A percentile compares a stretch with the other conserved stretches of the same genome.
phyloP scores from a whole-genome alignment of 1,139 yeast species.

The Geotrichum australiense region DNA sequence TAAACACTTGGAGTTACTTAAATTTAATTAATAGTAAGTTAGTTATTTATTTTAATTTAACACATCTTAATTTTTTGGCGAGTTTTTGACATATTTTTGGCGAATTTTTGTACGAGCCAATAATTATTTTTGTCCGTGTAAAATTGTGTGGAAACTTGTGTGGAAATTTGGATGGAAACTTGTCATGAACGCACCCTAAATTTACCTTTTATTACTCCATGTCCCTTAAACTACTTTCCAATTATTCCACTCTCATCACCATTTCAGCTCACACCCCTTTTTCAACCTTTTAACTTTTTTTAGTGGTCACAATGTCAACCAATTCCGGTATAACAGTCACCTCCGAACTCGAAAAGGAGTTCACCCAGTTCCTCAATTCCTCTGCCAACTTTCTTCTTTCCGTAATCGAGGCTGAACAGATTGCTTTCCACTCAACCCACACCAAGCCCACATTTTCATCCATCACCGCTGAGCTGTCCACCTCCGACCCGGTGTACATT shows the following conservation, averaged over 20 bases:
- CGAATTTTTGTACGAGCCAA: not conserved
- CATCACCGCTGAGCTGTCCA: conserved; percentile 30
- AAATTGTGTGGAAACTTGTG: too few species aligned
- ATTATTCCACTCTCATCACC: not conserved
- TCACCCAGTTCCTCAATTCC: conserved; percentile 2
- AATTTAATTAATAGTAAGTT: too few species aligned
- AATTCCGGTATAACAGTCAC: conserved; percentile 7
- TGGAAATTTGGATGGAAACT: too few species aligned
- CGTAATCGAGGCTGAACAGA: conserved; percentile 22
- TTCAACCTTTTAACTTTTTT: not conserved
- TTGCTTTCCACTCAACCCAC: not conserved
- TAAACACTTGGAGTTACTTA: too few species aligned
- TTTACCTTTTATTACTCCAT: not conserved
- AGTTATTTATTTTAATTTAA: too few species aligned
- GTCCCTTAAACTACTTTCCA: not conserved
- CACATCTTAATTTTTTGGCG: too few species aligned
- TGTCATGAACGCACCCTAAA: not conserved
- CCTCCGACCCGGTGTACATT: conserved; percentile 55
- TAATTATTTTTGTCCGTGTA: too few species aligned
- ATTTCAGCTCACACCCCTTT: not conserved
- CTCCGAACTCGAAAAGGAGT: conserved; percentile 11
- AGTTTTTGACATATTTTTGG: not conserved
- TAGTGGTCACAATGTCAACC: conserved; percentile 4
- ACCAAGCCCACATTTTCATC: conserved; percentile 20
- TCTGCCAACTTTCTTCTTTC: conserved; percentile 23